Conservation (phyloP, 2,329 filamentous ascomycete species). For the Aspergillus hortae region DNA sequence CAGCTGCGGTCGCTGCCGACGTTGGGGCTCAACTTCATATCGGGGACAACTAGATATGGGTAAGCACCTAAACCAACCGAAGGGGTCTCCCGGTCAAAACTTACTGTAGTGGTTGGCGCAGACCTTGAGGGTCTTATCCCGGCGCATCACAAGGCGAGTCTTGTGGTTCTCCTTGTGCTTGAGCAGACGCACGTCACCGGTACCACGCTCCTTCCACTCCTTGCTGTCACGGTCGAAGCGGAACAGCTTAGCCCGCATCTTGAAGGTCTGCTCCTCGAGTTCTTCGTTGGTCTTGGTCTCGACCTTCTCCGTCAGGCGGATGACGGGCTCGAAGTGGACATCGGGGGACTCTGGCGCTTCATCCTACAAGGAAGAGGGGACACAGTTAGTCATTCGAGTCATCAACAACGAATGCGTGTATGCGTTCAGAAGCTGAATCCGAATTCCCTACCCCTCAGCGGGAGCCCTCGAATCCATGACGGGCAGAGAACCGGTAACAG, state of each 20-base stretch:
- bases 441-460: too few species aligned
- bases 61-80: constrained; percentile 13
- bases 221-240: constrained; percentile 87
- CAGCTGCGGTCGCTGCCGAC: constrained; percentile 97
- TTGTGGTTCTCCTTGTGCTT: constrained; percentile 99
- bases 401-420: not conserved
- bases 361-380: constrained; percentile 45
- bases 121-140: constrained; percentile 99
- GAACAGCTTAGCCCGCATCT: constrained; percentile 99
- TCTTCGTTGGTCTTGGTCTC: constrained; percentile 98
- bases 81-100: constrained; percentile 30
- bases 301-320: constrained; percentile 93
- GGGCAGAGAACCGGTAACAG: not conserved
- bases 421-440: too few species aligned
- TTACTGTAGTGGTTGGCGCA: constrained; percentile 99
- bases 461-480: not conserved
- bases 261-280: constrained; percentile 94
- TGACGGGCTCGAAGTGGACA: constrained; percentile 95
- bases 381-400: constrained; percentile 3
- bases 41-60: constrained; percentile 70
- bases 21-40: constrained; percentile 98
- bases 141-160: constrained; percentile 95
- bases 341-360: constrained; percentile 83
- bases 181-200: constrained; percentile 89
- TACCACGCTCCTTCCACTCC: constrained; percentile 99